A percentile compares a stretch with the other conserved stretches of the same genome.
These are phyloP conservation scores for Stellera chamaejasme DNA, from an alignment of 345 rosid genomes.

Conservation along the genomic window DNA sequence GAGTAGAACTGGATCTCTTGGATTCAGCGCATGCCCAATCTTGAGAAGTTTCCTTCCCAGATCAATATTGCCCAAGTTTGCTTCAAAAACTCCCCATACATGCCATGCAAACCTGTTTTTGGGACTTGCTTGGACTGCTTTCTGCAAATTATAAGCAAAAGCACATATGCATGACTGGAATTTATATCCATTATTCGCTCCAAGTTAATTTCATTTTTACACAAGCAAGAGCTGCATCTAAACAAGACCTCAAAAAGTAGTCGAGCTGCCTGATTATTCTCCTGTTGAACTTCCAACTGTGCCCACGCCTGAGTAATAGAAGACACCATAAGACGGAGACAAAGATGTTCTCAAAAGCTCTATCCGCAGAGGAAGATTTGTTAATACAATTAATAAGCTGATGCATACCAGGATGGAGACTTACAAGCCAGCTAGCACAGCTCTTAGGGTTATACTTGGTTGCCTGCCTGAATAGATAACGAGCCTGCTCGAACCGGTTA, in stretches of 20 bases:
- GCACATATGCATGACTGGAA: not conserved
- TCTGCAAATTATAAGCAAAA: constrained; percentile 29
- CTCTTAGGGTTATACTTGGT: constrained; percentile 83
- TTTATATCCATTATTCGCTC: not conserved
- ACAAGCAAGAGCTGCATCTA: not conserved
- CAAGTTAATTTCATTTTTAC: not conserved
- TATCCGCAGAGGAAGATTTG: not conserved
- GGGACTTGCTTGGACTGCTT: constrained; percentile 93
- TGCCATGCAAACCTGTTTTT: constrained; percentile 98
- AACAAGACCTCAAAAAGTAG: constrained; percentile 72
- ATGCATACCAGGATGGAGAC: constrained; percentile 20
- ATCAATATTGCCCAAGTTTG: constrained; percentile 56
- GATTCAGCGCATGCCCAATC: constrained; percentile 90
- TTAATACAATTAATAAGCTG: not conserved
- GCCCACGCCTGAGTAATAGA: constrained; percentile 74
- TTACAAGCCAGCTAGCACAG: constrained; percentile 99
- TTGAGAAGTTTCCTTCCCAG: constrained; percentile 77
- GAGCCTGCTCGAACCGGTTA: constrained; percentile 65
- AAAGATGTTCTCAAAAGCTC: not conserved
- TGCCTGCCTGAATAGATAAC: constrained; percentile 78
- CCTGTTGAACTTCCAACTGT: constrained; percentile 85
- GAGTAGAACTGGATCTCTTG: constrained; percentile 89
- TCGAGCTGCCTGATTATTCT: constrained; percentile 62
- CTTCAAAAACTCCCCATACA: constrained; percentile 91
- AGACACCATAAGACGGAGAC: constrained; percentile 9